A percentile compares a stretch with the other conserved stretches of the same genome.
phyloP scores from a whole-genome alignment of 441 rosid species.

The Kokia cookei region DNA sequence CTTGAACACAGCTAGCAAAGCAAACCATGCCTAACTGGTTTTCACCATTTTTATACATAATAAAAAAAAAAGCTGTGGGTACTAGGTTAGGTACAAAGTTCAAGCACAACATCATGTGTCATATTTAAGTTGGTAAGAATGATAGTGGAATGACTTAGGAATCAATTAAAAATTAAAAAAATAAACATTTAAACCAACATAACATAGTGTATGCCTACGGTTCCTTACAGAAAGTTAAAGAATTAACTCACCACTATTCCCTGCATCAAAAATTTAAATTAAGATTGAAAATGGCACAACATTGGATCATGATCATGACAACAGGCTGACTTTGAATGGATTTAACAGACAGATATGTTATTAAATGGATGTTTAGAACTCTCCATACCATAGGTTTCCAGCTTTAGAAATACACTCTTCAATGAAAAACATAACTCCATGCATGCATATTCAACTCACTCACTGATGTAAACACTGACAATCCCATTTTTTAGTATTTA shows the following conservation, averaged over 20 bases:
- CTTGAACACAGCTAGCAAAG: not conserved
- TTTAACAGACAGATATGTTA: not conserved
- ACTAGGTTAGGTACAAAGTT: not conserved
- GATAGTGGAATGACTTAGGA: slow-evolving; percentile 3
- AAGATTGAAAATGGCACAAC: not conserved
- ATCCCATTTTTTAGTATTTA: not conserved
- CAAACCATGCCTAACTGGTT: not conserved
- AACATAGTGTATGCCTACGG: slow-evolving; percentile 16
- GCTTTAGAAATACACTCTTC: not conserved
- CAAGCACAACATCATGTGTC: not conserved
- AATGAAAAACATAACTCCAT: not conserved
- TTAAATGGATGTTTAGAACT: not conserved
- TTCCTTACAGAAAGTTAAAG: not conserved
- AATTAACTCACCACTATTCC: slow-evolving; percentile 20
- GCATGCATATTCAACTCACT: not conserved
- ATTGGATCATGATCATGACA: slow-evolving; percentile 15
- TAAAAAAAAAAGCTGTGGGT: not conserved
- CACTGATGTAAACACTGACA: not conserved
- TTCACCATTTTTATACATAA: not conserved
- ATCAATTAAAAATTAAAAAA: not conserved
- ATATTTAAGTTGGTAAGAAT: not conserved
- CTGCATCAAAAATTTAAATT: not conserved
- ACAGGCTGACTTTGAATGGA: slow-evolving; percentile 13
- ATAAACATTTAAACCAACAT: slow-evolving; percentile 12
- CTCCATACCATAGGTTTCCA: slow-evolving; percentile 4